These are phyloP conservation scores for Geotrichum candidum DNA, from an alignment of 1,139 yeast species.

Conservation along the genomic window DNA sequence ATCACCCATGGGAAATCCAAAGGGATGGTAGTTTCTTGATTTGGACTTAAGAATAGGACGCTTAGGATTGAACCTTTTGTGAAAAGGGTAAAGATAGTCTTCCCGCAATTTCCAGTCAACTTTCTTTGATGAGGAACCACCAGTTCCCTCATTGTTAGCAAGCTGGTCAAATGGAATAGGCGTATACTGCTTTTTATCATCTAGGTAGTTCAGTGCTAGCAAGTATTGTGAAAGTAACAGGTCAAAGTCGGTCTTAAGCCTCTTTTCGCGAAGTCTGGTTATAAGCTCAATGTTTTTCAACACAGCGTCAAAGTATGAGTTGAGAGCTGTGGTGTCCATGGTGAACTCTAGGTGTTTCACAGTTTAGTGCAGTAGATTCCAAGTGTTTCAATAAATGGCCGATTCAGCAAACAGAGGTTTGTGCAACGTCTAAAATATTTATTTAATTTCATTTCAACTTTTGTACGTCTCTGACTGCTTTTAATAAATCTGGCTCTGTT, in stretches of 20 bases:
- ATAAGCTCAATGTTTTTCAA: neutral
- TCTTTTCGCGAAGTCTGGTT: neutral
- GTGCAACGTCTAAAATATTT: no score
- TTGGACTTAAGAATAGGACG: constrained; percentile 8
- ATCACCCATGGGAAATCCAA: constrained; percentile 11
- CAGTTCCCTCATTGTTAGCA: neutral
- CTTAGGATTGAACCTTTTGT: constrained; percentile 6
- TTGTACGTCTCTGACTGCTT: neutral
- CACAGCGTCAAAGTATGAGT: neutral
- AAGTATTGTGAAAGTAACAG: neutral
- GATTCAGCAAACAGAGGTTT: no score
- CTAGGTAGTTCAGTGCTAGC: neutral
- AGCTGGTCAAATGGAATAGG: neutral
- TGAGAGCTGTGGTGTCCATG: neutral
- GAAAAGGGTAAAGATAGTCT: constrained; percentile 12
- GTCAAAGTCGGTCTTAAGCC: neutral
- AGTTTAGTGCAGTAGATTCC: neutral
- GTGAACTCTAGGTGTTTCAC: neutral
- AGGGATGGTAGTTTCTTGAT: constrained; percentile 14
- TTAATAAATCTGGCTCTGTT: neutral
- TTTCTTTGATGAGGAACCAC: neutral
- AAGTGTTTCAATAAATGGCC: neutral
- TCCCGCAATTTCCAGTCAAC: constrained; percentile 11
- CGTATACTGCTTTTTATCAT: neutral
- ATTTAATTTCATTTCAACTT: neutral